Evolutionary conservation across 2,329 filamentous ascomycete species (phyloP).

Genomic region (Fonsecaea multimorphosa): DNA sequence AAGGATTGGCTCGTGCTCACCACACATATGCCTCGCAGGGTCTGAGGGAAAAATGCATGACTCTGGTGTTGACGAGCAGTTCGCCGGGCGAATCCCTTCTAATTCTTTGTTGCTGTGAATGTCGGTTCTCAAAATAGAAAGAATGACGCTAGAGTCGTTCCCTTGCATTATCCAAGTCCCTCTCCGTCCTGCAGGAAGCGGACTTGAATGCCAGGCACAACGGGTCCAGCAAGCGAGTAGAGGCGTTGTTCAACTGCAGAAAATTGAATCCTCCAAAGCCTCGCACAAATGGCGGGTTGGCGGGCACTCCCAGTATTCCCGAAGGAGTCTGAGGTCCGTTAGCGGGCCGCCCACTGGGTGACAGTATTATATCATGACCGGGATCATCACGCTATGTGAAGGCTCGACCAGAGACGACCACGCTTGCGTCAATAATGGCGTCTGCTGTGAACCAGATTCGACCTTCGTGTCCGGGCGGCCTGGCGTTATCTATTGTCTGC

Average conservation of each 20-base stretch:
- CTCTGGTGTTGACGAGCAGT: not conserved
- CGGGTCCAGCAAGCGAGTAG: not conserved
- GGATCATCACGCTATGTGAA: not conserved
- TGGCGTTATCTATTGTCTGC: not conserved
- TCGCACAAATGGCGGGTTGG: conserved; percentile 1
- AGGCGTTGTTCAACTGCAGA: not conserved
- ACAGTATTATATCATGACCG: not conserved
- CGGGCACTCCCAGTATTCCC: not conserved
- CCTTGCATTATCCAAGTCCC: not conserved
- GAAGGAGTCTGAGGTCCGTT: conserved; percentile 4
- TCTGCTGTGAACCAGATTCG: not conserved
- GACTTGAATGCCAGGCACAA: conserved; percentile 7
- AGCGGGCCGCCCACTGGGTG: conserved; percentile 1
- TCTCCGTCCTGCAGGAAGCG: not conserved
- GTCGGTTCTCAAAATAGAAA: conserved; percentile 11
- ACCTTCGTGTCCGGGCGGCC: not conserved
- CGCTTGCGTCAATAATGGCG: not conserved
- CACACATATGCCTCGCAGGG: not conserved
- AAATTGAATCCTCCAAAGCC: not conserved
- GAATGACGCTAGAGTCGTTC: not conserved
- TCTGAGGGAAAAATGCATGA: not conserved
- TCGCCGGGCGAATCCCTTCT: not conserved
- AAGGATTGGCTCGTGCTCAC: not conserved
- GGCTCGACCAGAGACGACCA: not conserved
- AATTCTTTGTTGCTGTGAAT: not conserved